Conservation (phyloP, 495 filamentous ascomycete genomes). For the Lentithecium fluviatile region DNA sequence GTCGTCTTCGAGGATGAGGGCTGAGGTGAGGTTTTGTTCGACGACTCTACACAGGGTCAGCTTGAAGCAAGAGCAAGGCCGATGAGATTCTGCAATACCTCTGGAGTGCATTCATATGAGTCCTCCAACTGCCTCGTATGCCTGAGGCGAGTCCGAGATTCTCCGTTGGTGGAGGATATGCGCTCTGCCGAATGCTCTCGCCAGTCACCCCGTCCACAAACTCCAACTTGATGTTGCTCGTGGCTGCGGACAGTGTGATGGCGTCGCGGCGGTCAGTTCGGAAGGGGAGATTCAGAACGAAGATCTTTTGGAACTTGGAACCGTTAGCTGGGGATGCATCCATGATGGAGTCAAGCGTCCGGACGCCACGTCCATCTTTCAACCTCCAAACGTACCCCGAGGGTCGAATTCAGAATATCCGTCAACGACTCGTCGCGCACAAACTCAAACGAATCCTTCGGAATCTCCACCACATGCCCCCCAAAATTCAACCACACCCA, state of each 20-base stretch:
- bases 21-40: slow-evolving; percentile 29
- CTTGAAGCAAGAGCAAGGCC: background rate
- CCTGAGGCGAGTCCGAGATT: slow-evolving; percentile 24
- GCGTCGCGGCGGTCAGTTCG: slow-evolving; percentile 32
- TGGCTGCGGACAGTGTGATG: slow-evolving; percentile 25
- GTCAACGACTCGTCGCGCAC: slow-evolving; percentile 25
- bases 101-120: slow-evolving; percentile 33
- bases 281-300: slow-evolving; percentile 28
- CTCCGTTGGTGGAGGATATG: slow-evolving; percentile 27
- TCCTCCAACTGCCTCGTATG: slow-evolving; percentile 30
- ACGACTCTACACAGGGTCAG: slow-evolving; percentile 14
- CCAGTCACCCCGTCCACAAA: slow-evolving; percentile 32
- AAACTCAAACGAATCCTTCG: slow-evolving; percentile 19
- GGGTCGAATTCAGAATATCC: slow-evolving; percentile 31
- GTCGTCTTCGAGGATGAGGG: slow-evolving; percentile 34
- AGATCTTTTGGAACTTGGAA: slow-evolving; percentile 32
- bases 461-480: slow-evolving; percentile 14
- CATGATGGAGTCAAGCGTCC: too few relatives aligned
- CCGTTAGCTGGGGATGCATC: background rate
- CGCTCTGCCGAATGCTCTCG: slow-evolving; percentile 20
- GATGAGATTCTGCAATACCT: background rate
- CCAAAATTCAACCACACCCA: slow-evolving; percentile 26
- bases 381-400: slow-evolving; percentile 30
- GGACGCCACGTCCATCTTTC: too few relatives aligned
- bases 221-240: slow-evolving; percentile 29